phyloP scores from a whole-genome alignment of 495 filamentous ascomycete genomes.

The Jackrogersella multiformis region DNA sequence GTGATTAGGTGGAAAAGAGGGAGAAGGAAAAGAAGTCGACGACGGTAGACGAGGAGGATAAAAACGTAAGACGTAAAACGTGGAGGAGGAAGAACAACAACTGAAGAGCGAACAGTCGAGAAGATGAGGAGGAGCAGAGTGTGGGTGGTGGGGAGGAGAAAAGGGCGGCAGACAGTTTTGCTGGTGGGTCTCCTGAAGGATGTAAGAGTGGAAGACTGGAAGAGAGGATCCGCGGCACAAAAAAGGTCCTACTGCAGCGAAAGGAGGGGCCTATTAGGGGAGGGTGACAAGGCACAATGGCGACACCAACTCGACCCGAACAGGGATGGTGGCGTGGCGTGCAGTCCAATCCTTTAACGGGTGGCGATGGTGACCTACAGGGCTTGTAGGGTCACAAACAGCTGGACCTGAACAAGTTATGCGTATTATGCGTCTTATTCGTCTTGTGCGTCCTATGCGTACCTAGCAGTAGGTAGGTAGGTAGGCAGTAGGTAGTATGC shows the following conservation, averaged over 20 bases:
- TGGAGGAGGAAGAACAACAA: slow-evolving; percentile 25
- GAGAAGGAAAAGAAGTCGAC: slow-evolving; percentile 10
- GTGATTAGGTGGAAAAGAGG: slow-evolving; percentile 33
- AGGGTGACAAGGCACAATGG: slow-evolving; percentile 42
- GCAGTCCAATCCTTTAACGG: slow-evolving; percentile 38
- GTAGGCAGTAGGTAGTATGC: too few species aligned
- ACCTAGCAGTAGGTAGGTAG: too few species aligned
- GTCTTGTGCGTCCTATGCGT: too few species aligned
- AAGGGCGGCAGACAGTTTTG: slow-evolving; percentile 37
- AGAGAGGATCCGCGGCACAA: slow-evolving; percentile 35
- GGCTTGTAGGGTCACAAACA: slow-evolving; percentile 43
- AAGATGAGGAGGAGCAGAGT: slow-evolving; percentile 31
- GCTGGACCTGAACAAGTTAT: slow-evolving; percentile 29
- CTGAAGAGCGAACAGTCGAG: slow-evolving; percentile 35
- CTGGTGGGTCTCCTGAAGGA: slow-evolving; percentile 33
- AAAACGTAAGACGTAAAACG: slow-evolving; percentile 30
- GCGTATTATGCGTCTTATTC: too few species aligned
- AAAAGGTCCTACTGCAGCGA: slow-evolving; percentile 38
- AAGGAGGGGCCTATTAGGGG: slow-evolving; percentile 39
- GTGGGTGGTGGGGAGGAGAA: slow-evolving; percentile 48
- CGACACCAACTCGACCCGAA: slow-evolving; percentile 39
- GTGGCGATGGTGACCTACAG: slow-evolving; percentile 43
- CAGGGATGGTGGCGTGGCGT: slow-evolving; percentile 44
- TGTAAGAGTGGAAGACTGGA: slow-evolving; percentile 3
- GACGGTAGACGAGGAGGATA: slow-evolving; percentile 24